Evolutionary conservation across 2,329 filamentous ascomycete species (phyloP).

Genomic region (Colletotrichum echinochloae): DNA sequence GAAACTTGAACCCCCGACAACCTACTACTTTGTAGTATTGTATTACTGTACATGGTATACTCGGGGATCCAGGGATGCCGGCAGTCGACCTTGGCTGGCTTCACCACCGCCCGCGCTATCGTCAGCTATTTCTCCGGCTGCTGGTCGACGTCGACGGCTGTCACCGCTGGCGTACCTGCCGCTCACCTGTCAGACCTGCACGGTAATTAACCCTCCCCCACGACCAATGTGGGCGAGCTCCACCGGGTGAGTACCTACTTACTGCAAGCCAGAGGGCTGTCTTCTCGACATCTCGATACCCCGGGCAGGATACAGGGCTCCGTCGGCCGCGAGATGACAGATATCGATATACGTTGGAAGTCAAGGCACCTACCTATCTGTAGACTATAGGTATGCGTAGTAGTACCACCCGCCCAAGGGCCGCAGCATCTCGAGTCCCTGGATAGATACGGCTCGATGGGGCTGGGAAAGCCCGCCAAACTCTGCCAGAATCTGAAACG

Average conservation of each 20-base stretch:
- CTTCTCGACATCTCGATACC: conserved; percentile 10
- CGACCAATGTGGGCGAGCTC: conserved; percentile 33
- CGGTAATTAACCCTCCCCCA: conserved; percentile 33
- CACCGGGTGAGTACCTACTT: conserved; percentile 3
- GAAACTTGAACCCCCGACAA: conserved; percentile 33
- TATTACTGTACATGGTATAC: no score
- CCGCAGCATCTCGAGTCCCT: conserved; percentile 27
- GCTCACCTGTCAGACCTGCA: conserved; percentile 37
- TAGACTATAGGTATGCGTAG: no score
- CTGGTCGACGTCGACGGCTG: conserved; percentile 19
- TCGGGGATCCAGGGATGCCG: conserved; percentile 31
- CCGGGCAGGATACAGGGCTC: conserved; percentile 15
- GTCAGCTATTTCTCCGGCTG: conserved; percentile 21
- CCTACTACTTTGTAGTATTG: neutral
- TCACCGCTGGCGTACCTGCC: conserved; percentile 20
- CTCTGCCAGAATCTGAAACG: conserved; percentile 36
- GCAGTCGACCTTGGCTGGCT: conserved; percentile 32
- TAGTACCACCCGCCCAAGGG: neutral
- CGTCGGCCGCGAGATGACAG: neutral
- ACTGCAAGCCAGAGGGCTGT: conserved; percentile 16
- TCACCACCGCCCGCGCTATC: conserved; percentile 19
- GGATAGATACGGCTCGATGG: conserved; percentile 19
- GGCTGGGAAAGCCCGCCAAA: conserved; percentile 23
- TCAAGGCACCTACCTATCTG: neutral
- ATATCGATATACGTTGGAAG: conserved; percentile 17